Evolutionary conservation across 163 green algal genomes (phyloP).

Genomic region (Volvox carteri): DNA sequence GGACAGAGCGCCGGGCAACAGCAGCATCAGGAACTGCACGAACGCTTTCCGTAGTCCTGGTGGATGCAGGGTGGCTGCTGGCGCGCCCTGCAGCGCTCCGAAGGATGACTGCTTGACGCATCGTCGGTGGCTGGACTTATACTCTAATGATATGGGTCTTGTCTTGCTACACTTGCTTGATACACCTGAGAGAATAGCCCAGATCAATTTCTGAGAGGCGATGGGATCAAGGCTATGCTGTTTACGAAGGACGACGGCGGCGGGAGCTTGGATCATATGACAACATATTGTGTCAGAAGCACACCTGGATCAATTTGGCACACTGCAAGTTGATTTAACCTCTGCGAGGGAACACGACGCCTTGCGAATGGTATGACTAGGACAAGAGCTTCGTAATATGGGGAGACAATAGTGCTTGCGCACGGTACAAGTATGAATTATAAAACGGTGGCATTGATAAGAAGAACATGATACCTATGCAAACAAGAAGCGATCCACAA

Average conservation of each 20-base stretch:
- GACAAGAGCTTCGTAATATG: no score
- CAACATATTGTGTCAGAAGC: no score
- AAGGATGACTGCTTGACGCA: slow-evolving; percentile 22
- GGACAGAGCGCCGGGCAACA: background rate
- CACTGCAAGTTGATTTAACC: no score
- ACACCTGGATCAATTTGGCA: no score
- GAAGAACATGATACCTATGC: no score
- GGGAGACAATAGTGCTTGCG: no score
- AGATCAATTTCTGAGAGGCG: background rate
- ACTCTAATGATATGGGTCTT: slow-evolving; percentile 12
- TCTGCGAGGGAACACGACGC: no score
- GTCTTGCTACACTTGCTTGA: background rate
- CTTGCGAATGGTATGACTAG: no score
- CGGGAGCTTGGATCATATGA: no score
- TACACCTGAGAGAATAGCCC: background rate
- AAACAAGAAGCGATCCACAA: no score
- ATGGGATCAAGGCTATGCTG: background rate
- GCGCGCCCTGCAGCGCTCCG: background rate
- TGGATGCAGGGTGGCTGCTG: background rate
- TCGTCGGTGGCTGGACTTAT: background rate
- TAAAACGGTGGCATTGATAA: no score
- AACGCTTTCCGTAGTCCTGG: background rate
- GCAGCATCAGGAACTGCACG: background rate
- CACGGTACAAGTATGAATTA: no score
- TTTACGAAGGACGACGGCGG: background rate